phyloP scores from a whole-genome alignment of 192 early-diverging fungal genomes.

The Allomyces javanicus region DNA sequence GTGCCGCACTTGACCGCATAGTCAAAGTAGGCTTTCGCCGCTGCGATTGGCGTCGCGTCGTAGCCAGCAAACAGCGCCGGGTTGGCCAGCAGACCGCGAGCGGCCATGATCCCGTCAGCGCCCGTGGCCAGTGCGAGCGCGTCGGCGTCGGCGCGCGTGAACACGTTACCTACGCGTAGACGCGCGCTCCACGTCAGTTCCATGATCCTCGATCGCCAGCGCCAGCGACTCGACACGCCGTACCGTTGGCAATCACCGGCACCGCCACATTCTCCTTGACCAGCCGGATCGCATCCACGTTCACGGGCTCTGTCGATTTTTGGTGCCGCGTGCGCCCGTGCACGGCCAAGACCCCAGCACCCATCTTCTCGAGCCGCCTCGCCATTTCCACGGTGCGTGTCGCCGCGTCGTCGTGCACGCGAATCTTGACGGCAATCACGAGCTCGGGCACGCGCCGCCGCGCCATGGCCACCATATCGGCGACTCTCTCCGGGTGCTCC shows the following conservation, averaged over 20 bases:
- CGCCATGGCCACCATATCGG: conserved; percentile 68
- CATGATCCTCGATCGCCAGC: conserved; percentile 47
- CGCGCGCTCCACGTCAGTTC: conserved; percentile 47
- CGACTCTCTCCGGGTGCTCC: conserved; percentile 71
- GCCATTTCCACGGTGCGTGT: conserved; percentile 65
- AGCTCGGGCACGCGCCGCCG: conserved; percentile 37
- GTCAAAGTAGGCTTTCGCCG: conserved; percentile 42
- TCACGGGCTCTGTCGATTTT: conserved; percentile 60
- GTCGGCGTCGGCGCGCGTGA: background rate
- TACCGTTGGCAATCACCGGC: conserved; percentile 78
- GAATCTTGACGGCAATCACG: conserved; percentile 74
- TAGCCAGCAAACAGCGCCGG: conserved; percentile 82
- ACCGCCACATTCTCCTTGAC: conserved; percentile 59
- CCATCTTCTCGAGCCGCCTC: conserved; percentile 58
- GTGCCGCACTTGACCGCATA: conserved; percentile 58
- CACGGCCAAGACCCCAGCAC: conserved; percentile 72
- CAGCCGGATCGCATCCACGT: conserved; percentile 58
- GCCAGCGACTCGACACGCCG: no score
- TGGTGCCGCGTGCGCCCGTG: conserved; percentile 73
- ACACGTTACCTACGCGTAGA: conserved; percentile 24
- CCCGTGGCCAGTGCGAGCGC: background rate
- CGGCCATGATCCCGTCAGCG: conserved; percentile 62
- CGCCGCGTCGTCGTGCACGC: conserved; percentile 54
- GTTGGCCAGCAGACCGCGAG: conserved; percentile 74
- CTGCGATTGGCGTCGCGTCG: conserved; percentile 57